Conservation (phyloP, 495 filamentous ascomycete species). For the Sabuloglossum arenarium region DNA sequence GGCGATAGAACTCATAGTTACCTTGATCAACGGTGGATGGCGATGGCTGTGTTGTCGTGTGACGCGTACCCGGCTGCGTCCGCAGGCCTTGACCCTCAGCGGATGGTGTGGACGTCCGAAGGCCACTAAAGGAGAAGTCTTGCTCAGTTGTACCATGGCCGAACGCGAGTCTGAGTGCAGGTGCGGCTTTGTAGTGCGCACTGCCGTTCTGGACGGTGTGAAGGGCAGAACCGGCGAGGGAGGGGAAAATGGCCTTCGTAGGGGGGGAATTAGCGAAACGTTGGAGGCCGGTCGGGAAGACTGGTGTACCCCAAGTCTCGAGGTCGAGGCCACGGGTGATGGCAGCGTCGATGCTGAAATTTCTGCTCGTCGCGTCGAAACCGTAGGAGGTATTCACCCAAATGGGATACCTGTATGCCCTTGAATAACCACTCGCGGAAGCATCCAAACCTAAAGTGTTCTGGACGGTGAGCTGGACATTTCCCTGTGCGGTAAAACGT, state of each 20-base stretch:
- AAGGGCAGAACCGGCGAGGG: conserved; percentile 23
- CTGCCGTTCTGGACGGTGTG: conserved; percentile 33
- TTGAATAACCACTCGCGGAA: conserved; percentile 15
- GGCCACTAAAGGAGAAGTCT: conserved; percentile 25
- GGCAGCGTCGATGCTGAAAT: conserved; percentile 35
- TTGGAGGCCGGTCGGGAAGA: conserved; percentile 37
- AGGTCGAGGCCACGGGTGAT: conserved; percentile 38
- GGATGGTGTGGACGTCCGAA: not conserved
- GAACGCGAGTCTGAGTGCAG: conserved; percentile 22
- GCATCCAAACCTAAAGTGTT: conserved; percentile 35
- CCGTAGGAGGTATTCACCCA: conserved; percentile 32
- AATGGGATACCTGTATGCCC: conserved; percentile 42
- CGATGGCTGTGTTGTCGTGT: not conserved
- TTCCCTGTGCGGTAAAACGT: conserved; percentile 33
- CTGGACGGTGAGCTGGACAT: conserved; percentile 40
- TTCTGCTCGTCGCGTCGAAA: conserved; percentile 21
- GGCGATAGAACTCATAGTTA: conserved; percentile 20
- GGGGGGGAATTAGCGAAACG: conserved; percentile 14
- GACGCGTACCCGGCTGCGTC: not conserved
- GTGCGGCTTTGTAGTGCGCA: conserved; percentile 27
- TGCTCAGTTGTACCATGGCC: conserved; percentile 34
- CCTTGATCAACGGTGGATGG: too few relatives aligned
- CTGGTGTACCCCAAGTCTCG: conserved; percentile 29
- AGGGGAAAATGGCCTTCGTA: not conserved
- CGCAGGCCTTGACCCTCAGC: not conserved